phyloP scores from a whole-genome alignment of 148 eudicot species.

The Silene latifolia region DNA sequence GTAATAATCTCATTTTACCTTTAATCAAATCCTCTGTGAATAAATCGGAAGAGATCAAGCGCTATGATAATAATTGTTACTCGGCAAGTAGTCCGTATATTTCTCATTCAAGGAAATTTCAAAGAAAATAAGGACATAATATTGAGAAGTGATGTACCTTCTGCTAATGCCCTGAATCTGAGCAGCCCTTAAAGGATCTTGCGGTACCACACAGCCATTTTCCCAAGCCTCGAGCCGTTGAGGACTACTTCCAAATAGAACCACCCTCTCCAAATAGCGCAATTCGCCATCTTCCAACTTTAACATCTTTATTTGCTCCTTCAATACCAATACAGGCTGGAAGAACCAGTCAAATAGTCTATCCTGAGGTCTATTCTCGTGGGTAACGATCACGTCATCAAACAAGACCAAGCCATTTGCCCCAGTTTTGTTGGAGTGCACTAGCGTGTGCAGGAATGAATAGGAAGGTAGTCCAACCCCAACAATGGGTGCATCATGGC shows the following conservation, averaged over 20 bases:
- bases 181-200: conserved; percentile 69
- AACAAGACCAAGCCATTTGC: conserved; percentile 58
- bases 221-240: conserved; percentile 61
- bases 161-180: conserved; percentile 86
- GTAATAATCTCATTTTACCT: too few relatives aligned
- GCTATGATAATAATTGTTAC: too few relatives aligned
- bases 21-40: too few relatives aligned
- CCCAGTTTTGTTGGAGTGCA: conserved; percentile 57
- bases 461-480: conserved; percentile 73
- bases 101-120: too few relatives aligned
- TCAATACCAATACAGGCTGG: conserved; percentile 73
- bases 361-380: conserved; percentile 71
- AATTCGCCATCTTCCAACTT: conserved; percentile 57
- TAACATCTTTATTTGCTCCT: conserved; percentile 70
- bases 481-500: conserved; percentile 47
- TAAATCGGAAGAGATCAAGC: too few relatives aligned
- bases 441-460: conserved; percentile 48
- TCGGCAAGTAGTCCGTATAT: too few relatives aligned
- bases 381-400: conserved; percentile 54
- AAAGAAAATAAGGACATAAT: too few relatives aligned
- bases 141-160: conserved; percentile 43
- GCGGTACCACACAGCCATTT: conserved; percentile 56
- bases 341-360: conserved; percentile 84
- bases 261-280: conserved; percentile 56
- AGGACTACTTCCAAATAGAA: conserved; percentile 55